phyloP scores from a whole-genome alignment of 805 yeast genomes.

The Candida stauntonica region DNA sequence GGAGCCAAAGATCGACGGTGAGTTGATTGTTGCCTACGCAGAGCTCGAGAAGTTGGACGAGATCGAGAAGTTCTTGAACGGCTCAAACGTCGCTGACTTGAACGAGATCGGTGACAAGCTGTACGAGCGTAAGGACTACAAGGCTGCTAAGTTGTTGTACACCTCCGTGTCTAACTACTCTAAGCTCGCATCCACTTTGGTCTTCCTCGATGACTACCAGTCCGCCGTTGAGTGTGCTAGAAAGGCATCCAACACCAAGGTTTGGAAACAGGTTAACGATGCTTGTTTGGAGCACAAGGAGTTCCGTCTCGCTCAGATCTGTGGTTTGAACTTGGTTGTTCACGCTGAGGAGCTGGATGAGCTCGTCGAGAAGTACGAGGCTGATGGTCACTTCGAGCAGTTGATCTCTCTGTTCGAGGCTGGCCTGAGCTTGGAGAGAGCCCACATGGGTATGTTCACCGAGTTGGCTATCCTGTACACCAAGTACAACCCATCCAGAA shows the following conservation, averaged over 20 bases:
- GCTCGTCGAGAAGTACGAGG: slow-evolving; percentile 81
- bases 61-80: slow-evolving; percentile 77
- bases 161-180: slow-evolving; percentile 89
- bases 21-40: slow-evolving; percentile 84
- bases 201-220: slow-evolving; percentile 87
- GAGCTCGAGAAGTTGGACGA: slow-evolving; percentile 68
- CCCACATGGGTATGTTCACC: slow-evolving; percentile 99
- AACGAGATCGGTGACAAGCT: slow-evolving; percentile 90
- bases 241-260: slow-evolving; percentile 88
- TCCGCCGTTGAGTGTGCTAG: slow-evolving; percentile 98
- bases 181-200: slow-evolving; percentile 94
- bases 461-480: slow-evolving; percentile 89
- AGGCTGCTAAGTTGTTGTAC: slow-evolving; percentile 88
- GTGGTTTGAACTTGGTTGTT: slow-evolving; percentile 94
- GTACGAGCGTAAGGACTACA: slow-evolving; percentile 74
- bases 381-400: slow-evolving; percentile 87
- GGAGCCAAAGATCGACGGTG: slow-evolving; percentile 92
- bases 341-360: slow-evolving; percentile 97
- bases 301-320: slow-evolving; percentile 95
- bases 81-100: slow-evolving; percentile 89
- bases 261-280: slow-evolving; percentile 96
- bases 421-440: slow-evolving; percentile 94
- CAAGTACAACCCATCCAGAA: slow-evolving; percentile 83
- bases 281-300: slow-evolving; percentile 95
- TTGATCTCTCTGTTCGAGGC: slow-evolving; percentile 89